Percentiles rank a stretch among this genome's conserved stretches.
Evolutionary conservation across 2,329 filamentous ascomycete species (phyloP).

Genomic region (Volutella citrinella): DNA sequence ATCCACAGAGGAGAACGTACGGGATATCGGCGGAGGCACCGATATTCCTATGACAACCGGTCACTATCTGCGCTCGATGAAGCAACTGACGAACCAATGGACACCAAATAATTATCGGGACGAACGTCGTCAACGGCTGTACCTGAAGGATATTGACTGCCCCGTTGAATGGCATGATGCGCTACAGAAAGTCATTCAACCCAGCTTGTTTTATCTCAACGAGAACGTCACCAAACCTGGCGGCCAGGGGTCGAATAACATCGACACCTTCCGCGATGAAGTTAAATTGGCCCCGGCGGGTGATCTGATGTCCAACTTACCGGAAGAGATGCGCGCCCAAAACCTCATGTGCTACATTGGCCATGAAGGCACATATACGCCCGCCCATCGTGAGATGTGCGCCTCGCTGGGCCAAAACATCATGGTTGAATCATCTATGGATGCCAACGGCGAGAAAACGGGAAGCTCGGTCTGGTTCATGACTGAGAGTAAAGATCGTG

Average conservation of each 20-base stretch:
- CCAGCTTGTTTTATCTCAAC: conserved; percentile 86
- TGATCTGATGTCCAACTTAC: conserved; percentile 92
- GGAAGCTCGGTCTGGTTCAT: conserved; percentile 98
- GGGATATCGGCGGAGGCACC: conserved; percentile 70
- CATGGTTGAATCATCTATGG: conserved; percentile 87
- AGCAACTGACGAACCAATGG: conserved; percentile 79
- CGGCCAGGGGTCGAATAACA: conserved; percentile 32
- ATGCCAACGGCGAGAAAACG: conserved; percentile 70
- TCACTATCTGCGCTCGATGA: conserved; percentile 89
- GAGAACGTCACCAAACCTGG: conserved; percentile 58
- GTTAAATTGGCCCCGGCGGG: conserved; percentile 69
- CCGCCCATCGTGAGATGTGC: conserved; percentile 96
- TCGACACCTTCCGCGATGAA: conserved; percentile 44
- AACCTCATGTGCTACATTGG: conserved; percentile 99
- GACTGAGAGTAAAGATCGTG: conserved; percentile 92
- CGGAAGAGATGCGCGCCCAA: conserved; percentile 81
- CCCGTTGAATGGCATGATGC: conserved; percentile 82
- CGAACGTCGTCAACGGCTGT: conserved; percentile 78
- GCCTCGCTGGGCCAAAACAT: conserved; percentile 94
- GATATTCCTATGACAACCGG: conserved; percentile 82
- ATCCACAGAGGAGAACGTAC: conserved; percentile 71
- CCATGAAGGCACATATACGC: conserved; percentile 95
- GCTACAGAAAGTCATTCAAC: conserved; percentile 73
- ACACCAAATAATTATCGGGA: conserved; percentile 72
- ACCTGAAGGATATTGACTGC: conserved; percentile 96